Evolutionary conservation across 148 eudicot genomes (phyloP).

Genomic region (Mesembryanthemum crystallinum): DNA sequence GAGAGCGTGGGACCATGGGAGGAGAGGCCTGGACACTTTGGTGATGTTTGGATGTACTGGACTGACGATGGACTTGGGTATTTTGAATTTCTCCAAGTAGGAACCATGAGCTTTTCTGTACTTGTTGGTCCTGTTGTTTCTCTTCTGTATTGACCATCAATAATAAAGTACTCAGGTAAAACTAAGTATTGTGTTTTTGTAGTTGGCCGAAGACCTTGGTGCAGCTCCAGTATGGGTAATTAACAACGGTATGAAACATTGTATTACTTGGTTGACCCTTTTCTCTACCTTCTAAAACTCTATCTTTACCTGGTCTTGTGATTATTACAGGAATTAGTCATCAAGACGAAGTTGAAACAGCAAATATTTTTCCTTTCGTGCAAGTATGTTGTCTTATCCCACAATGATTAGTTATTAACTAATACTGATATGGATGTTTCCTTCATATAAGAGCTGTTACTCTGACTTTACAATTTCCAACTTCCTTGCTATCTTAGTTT

Average conservation of each 20-base stretch:
- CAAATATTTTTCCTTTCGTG: conserved; percentile 53
- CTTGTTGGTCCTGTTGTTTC: too few species aligned
- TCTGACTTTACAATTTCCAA: conserved; percentile 11
- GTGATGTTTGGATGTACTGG: conserved; percentile 85
- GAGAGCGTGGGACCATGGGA: conserved; percentile 89
- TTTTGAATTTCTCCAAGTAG: conserved; percentile 67
- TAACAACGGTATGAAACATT: conserved; percentile 60
- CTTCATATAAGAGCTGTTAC: background rate
- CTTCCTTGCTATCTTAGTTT: background rate
- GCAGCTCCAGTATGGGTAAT: conserved; percentile 92
- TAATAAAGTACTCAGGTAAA: background rate
- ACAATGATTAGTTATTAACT: background rate
- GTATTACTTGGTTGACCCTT: background rate
- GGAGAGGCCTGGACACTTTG: conserved; percentile 78
- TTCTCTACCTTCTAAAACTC: background rate
- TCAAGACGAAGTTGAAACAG: conserved; percentile 59
- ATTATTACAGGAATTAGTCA: conserved; percentile 39
- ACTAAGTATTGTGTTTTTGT: conserved; percentile 22
- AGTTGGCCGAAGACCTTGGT: conserved; percentile 93
- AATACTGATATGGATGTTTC: background rate
- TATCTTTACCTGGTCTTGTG: conserved; percentile 11
- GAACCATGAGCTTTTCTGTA: conserved; percentile 23
- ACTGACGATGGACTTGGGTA: conserved; percentile 89
- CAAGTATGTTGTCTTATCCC: conserved; percentile 45
- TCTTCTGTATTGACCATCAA: background rate